A percentile compares a stretch with the other conserved stretches of the same genome.
Evolutionary conservation across 805 yeast genomes (phyloP).

Genomic region (Kockiozyma suomiensis): DNA sequence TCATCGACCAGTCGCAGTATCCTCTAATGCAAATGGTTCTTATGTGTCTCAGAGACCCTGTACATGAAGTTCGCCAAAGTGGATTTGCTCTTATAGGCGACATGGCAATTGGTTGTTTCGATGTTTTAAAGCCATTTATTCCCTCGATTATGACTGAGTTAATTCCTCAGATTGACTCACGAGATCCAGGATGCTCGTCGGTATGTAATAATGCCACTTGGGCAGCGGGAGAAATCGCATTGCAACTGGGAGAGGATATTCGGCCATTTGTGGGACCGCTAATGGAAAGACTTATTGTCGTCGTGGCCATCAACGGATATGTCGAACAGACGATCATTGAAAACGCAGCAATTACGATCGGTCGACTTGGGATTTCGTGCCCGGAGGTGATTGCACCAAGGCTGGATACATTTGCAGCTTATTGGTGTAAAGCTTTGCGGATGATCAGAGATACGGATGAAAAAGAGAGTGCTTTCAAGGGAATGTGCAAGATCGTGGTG

Average conservation of each 20-base stretch:
- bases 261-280: constrained; percentile 58
- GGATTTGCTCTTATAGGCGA: constrained; percentile 92
- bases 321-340: constrained; percentile 70
- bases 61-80: constrained; percentile 88
- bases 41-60: constrained; percentile 71
- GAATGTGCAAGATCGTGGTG: constrained; percentile 71
- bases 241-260: constrained; percentile 55
- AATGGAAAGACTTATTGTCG: constrained; percentile 58
- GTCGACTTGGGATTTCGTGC: constrained; percentile 71
- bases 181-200: constrained; percentile 54
- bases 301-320: constrained; percentile 45
- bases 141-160: constrained; percentile 48
- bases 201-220: constrained; percentile 89
- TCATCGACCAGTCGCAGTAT: constrained; percentile 30
- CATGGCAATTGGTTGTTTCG: constrained; percentile 64
- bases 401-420: constrained; percentile 57
- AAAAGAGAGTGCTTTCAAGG: constrained; percentile 82
- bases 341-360: constrained; percentile 86
- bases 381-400: constrained; percentile 64
- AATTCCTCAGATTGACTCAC: constrained; percentile 58
- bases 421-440: constrained; percentile 73
- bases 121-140: constrained; percentile 43
- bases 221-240: constrained; percentile 86
- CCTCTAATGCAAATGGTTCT: constrained; percentile 63
- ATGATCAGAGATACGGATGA: constrained; percentile 78